phyloP scores from a whole-genome alignment of 306 rosid genomes.

The Aeschynomene evenia region DNA sequence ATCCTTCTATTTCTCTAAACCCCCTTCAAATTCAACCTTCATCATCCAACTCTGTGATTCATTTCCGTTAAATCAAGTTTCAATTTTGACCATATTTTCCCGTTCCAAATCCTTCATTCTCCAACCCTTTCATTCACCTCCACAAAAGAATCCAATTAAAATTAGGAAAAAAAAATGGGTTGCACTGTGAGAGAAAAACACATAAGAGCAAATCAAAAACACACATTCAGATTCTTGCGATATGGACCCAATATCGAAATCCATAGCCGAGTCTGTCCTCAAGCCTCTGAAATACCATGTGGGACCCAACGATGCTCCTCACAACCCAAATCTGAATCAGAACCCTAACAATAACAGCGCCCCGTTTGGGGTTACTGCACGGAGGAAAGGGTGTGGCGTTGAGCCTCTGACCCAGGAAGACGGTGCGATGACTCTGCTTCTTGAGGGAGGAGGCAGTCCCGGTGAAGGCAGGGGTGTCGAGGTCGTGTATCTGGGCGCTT shows the following conservation, averaged over 20 bases:
- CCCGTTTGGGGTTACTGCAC: slow-evolving; percentile 87
- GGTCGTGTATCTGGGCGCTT: slow-evolving; percentile 71
- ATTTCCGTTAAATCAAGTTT: slow-evolving; percentile 25
- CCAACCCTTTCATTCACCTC: background rate
- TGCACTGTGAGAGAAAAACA: slow-evolving; percentile 85
- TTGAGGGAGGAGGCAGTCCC: slow-evolving; percentile 19
- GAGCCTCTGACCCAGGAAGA: slow-evolving; percentile 55
- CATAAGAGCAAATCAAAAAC: slow-evolving; percentile 67
- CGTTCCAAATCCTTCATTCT: background rate
- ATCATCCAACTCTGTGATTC: slow-evolving; percentile 29
- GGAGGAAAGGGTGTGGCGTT: slow-evolving; percentile 49
- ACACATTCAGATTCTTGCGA: slow-evolving; percentile 62
- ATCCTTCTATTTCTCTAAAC: background rate
- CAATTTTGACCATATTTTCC: background rate
- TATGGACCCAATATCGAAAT: slow-evolving; percentile 61
- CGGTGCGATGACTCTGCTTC: slow-evolving; percentile 41
- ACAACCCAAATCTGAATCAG: slow-evolving; percentile 39
- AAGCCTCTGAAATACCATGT: slow-evolving; percentile 54
- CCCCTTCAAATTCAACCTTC: too few relatives aligned
- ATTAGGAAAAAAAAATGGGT: slow-evolving; percentile 45
- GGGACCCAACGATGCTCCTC: slow-evolving; percentile 38
- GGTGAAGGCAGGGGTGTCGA: slow-evolving; percentile 51
- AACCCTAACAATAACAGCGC: slow-evolving; percentile 30
- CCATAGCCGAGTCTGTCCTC: slow-evolving; percentile 64
- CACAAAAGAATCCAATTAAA: background rate